phyloP scores from a whole-genome alignment of 1,284 basidiomycete species.

The Ustilago nuda region DNA sequence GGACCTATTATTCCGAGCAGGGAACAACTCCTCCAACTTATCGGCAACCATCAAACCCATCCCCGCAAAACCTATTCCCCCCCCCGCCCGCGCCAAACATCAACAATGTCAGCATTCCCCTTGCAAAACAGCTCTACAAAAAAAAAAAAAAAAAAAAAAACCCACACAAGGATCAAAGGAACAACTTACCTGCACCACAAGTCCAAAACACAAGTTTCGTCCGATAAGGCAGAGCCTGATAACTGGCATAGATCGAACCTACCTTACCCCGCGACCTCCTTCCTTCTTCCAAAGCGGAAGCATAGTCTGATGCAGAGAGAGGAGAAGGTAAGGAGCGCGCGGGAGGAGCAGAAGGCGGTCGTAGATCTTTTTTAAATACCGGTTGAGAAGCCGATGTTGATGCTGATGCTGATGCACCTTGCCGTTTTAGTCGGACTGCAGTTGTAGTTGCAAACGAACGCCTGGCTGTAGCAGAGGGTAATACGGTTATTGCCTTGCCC shows the following conservation, averaged over 20 bases:
- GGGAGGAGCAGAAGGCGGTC: slow-evolving; percentile 7
- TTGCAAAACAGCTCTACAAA: neutral
- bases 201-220: slow-evolving; percentile 43
- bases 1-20: slow-evolving; percentile 33
- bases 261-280: slow-evolving; percentile 18
- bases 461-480: neutral
- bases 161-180: neutral
- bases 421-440: neutral
- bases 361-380: slow-evolving; percentile 15
- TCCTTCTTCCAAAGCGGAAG: neutral
- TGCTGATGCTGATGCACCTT: neutral
- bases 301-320: neutral
- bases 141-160: no score
- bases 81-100: neutral
- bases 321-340: neutral
- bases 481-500: neutral
- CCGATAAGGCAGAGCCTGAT: slow-evolving; percentile 28
- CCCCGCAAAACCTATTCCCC: slow-evolving; percentile 22
- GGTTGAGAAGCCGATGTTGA: slow-evolving; percentile 12
- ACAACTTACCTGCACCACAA: slow-evolving; percentile 32
- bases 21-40: slow-evolving; percentile 41
- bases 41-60: slow-evolving; percentile 36
- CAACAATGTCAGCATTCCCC: neutral
- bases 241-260: slow-evolving; percentile 13
- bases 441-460: neutral